These are phyloP conservation scores for Fragaria iinumae DNA, from an alignment of 306 rosid genomes.

Conservation along the genomic window DNA sequence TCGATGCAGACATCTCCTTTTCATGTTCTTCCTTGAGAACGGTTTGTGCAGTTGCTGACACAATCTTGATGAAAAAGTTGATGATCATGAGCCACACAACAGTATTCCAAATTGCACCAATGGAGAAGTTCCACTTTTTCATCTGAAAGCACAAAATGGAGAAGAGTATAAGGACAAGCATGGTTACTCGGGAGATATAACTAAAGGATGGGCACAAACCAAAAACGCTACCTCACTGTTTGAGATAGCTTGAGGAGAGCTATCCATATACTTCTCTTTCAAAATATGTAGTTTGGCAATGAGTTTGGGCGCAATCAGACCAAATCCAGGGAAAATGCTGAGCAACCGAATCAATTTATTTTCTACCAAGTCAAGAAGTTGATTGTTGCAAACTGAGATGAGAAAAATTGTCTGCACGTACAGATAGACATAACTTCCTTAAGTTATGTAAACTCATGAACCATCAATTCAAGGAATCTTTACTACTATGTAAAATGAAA, in stretches of 20 bases:
- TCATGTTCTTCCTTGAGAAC: constrained; percentile 57
- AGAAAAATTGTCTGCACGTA: constrained; percentile 58
- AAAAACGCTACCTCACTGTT: constrained; percentile 41
- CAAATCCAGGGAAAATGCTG: constrained; percentile 53
- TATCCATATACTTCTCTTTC: constrained; percentile 54
- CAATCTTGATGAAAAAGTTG: constrained; percentile 68
- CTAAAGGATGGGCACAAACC: neutral
- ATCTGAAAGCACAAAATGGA: constrained; percentile 33
- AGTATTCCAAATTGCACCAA: constrained; percentile 57
- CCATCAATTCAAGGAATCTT: neutral
- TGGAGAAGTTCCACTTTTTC: constrained; percentile 58
- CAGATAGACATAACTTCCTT: neutral
- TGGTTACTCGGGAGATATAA: neutral
- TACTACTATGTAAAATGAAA: neutral
- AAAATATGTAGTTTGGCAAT: constrained; percentile 42
- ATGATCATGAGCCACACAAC: constrained; percentile 72
- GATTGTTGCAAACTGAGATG: constrained; percentile 73
- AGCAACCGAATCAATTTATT: constrained; percentile 58
- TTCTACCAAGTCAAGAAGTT: constrained; percentile 66
- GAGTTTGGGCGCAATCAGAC: constrained; percentile 39
- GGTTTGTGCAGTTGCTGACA: constrained; percentile 57
- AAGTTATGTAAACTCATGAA: neutral
- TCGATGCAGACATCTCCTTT: constrained; percentile 32
- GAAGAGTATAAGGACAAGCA: neutral
- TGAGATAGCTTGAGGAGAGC: constrained; percentile 40